Conservation (phyloP, 306 rosid genomes). For the barrel medic (Medicago truncatula) region MtrunA17r5.0-ANR NC_053042.1:41182001-41182500, state of each 20-base stretch:
- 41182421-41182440: conserved; percentile 53
- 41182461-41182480: conserved; percentile 52
- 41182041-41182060: conserved; percentile 38
- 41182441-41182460: conserved; percentile 52
- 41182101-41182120: conserved; percentile 1
- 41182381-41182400: conserved; percentile 55
- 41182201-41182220: not conserved
- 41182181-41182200: not conserved
- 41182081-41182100: conserved; percentile 35
- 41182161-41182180: conserved; percentile 38
- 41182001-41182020: not conserved
- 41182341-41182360: not conserved
- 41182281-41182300: not conserved
- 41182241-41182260: not conserved
- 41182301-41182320: not conserved
- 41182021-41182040: conserved; percentile 28
- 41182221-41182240: not conserved
- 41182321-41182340: not conserved
- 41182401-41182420: conserved; percentile 61
- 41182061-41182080: not conserved
- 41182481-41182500: conserved; percentile 52
- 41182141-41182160: not conserved
- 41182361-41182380: not conserved
- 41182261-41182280: not conserved
- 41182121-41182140: too few relatives aligned